These are phyloP conservation scores for Agaricus bisporus DNA, from an alignment of 768 basidiomycete species.

Conservation along the genomic window DNA sequence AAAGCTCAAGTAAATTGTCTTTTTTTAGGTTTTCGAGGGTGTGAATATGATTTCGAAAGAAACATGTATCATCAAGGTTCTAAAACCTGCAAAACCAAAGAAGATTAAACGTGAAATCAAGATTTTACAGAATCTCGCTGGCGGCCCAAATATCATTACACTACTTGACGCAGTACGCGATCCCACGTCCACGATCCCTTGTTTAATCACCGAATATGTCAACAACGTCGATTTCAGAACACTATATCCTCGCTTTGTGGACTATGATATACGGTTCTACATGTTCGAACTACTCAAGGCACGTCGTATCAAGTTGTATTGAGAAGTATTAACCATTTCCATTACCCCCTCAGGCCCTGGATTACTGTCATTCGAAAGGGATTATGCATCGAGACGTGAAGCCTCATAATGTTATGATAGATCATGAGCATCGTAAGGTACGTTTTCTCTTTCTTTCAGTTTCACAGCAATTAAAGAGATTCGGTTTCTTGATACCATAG, in stretches of 20 bases:
- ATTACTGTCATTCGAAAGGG: conserved; percentile 97
- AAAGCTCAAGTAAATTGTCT: conserved; percentile 11
- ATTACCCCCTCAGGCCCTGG: conserved; percentile 62
- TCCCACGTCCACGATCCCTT: conserved; percentile 93
- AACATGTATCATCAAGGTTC: conserved; percentile 97
- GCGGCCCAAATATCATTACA: conserved; percentile 91
- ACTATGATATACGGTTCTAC: conserved; percentile 94
- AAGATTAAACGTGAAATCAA: conserved; percentile 99
- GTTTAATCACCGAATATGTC: conserved; percentile 94
- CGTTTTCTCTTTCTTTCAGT: conserved; percentile 12
- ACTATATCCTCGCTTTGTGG: conserved; percentile 91
- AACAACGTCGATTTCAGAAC: conserved; percentile 98
- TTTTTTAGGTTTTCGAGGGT: conserved; percentile 79
- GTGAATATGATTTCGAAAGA: conserved; percentile 86
- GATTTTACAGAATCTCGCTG: conserved; percentile 93
- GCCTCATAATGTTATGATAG: conserved; percentile 99
- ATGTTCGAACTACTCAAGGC: conserved; percentile 95
- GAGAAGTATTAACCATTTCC: background rate
- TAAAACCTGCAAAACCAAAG: conserved; percentile 99
- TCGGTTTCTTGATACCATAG: conserved; percentile 29
- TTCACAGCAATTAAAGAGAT: background rate
- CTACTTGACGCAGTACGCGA: conserved; percentile 95
- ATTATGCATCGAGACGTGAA: conserved; percentile 99
- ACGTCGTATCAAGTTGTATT: conserved; percentile 8
- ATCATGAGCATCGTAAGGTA: conserved; percentile 94